Evolutionary conservation across 345 rosid species (phyloP).

Genomic region (Mercurialis annua): DNA sequence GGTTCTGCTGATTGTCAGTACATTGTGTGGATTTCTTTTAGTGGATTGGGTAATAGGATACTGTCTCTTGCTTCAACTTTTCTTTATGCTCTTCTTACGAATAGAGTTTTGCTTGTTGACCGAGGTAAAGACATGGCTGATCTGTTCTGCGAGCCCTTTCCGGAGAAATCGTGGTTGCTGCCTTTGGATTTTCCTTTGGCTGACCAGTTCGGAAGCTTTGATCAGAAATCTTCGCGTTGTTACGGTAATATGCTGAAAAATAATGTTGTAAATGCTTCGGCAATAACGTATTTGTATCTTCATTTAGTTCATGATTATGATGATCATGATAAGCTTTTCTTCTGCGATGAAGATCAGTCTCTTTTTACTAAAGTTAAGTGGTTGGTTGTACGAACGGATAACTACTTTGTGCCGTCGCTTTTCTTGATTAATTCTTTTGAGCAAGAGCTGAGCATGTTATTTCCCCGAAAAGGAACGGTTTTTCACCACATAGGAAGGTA

Average conservation of each 20-base stretch:
- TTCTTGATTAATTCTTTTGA: conserved; percentile 26
- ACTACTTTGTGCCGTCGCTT: conserved; percentile 29
- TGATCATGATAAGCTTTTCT: conserved; percentile 28
- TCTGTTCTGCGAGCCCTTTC: conserved; percentile 33
- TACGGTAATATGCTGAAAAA: conserved; percentile 26
- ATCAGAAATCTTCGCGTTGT: conserved; percentile 17
- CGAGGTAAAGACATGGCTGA: conserved; percentile 28
- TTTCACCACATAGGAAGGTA: conserved; percentile 28
- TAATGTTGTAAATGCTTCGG: conserved; percentile 11
- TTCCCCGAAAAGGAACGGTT: conserved; percentile 26
- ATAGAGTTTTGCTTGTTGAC: conserved; percentile 29
- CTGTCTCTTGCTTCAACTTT: conserved; percentile 25
- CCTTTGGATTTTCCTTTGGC: conserved; percentile 21
- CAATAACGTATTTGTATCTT: conserved; percentile 13
- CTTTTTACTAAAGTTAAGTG: conserved; percentile 23
- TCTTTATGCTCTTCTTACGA: conserved; percentile 29
- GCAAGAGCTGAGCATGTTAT: conserved; percentile 21
- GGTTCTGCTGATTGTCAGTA: conserved; percentile 25
- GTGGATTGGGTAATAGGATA: conserved; percentile 32
- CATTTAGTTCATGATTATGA: conserved; percentile 30
- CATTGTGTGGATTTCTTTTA: conserved; percentile 29
- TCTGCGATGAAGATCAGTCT: conserved; percentile 25
- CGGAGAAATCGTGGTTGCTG: conserved; percentile 26
- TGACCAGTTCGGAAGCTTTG: conserved; percentile 11
- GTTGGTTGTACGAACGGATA: conserved; percentile 25